These are phyloP conservation scores for Phytophthora colocasiae DNA, from an alignment of 352 stramenopile genomes.

Conservation along the genomic window DNA sequence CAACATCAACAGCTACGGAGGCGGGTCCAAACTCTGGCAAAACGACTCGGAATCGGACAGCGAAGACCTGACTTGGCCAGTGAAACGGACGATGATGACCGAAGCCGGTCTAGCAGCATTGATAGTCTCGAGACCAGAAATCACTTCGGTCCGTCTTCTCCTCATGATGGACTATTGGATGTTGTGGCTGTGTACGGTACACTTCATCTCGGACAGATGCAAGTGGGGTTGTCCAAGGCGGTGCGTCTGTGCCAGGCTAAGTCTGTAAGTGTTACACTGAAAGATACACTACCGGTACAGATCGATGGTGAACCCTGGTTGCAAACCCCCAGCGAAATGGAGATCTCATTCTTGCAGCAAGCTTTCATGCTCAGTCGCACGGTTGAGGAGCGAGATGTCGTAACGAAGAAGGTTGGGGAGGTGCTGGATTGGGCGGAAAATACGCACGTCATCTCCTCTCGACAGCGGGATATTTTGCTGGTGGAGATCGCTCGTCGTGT, in stretches of 20 bases:
- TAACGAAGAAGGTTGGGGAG: slow-evolving; percentile 82
- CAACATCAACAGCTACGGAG: slow-evolving; percentile 91
- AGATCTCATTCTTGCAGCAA: slow-evolving; percentile 86
- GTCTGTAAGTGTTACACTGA: slow-evolving; percentile 59
- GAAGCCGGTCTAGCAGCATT: slow-evolving; percentile 37
- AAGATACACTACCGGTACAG: slow-evolving; percentile 85
- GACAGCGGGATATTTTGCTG: slow-evolving; percentile 75
- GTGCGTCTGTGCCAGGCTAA: slow-evolving; percentile 82
- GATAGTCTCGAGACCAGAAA: slow-evolving; percentile 25
- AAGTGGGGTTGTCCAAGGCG: slow-evolving; percentile 86
- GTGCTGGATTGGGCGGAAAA: slow-evolving; percentile 87
- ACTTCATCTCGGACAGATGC: slow-evolving; percentile 95
- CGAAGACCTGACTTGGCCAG: slow-evolving; percentile 54
- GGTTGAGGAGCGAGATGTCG: slow-evolving; percentile 76
- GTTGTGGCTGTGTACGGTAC: slow-evolving; percentile 94
- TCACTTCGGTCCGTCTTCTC: slow-evolving; percentile 65
- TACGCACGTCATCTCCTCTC: slow-evolving; percentile 71
- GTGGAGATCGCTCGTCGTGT: slow-evolving; percentile 77
- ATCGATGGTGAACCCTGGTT: slow-evolving; percentile 96
- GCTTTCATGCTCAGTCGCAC: slow-evolving; percentile 87
- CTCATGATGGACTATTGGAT: slow-evolving; percentile 93
- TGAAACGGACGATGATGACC: slow-evolving; percentile 50
- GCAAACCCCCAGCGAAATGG: slow-evolving; percentile 83
- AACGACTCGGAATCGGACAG: slow-evolving; percentile 73
- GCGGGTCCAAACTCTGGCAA: slow-evolving; percentile 89